These are phyloP conservation scores for Pleurotus platypus DNA, from an alignment of 768 basidiomycete species.

Conservation along the genomic window DNA sequence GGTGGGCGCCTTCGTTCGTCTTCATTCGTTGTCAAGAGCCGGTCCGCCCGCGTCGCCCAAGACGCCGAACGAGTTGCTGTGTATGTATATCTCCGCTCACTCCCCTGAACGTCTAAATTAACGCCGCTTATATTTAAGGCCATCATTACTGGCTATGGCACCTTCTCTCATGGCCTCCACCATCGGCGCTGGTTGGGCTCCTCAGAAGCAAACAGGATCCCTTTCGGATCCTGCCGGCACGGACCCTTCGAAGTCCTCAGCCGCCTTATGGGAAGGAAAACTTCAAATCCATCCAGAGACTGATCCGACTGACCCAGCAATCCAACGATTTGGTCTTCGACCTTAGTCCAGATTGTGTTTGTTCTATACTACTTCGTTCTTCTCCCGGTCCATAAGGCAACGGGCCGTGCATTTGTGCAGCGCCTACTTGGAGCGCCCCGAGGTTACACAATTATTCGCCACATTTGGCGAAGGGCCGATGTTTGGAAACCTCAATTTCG, in stretches of 20 bases:
- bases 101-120: constrained; percentile 1
- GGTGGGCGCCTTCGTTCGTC: constrained; percentile 88
- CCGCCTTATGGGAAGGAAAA: constrained; percentile 82
- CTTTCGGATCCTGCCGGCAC: constrained; percentile 72
- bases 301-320: constrained; percentile 56
- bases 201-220: constrained; percentile 44
- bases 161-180: constrained; percentile 45
- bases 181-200: constrained; percentile 60
- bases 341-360: not conserved
- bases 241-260: constrained; percentile 78
- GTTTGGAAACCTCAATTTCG: no score
- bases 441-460: no score
- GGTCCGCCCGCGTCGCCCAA: constrained; percentile 52
- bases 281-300: constrained; percentile 89
- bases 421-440: no score
- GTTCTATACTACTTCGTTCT: not conserved
- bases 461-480: no score
- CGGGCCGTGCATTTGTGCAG: no score
- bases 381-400: no score
- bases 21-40: constrained; percentile 80
- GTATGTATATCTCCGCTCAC: constrained; percentile 16
- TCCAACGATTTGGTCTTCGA: constrained; percentile 23
- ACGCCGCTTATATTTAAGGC: constrained; percentile 14
- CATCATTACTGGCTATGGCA: constrained; percentile 47
- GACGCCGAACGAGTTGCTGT: constrained; percentile 50